Base-by-base conservation (phyloP, 2,329 filamentous ascomycete genomes). In the Purpureocillium lavendulum region DNA sequence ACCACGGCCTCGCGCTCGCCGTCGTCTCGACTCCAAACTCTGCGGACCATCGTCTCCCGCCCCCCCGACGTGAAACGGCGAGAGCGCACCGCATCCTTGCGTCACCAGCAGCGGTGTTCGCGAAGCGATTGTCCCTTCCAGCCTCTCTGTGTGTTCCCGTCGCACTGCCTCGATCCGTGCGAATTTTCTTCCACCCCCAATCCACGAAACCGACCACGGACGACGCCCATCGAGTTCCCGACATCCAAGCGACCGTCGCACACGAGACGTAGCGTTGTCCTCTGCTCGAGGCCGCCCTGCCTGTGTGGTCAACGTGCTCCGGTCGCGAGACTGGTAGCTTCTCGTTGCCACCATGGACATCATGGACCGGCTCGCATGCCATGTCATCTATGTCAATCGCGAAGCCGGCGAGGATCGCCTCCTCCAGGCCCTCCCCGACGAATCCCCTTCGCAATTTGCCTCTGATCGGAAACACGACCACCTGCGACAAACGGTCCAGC, bases 251-350 rank as follows among this genome's bases (percentile, higher is more conserved):
- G 30, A 15, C 31, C 18, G 30, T 39, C 38, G 38, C 38, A 40
- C 33, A 13, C 9, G 16, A 38, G 24, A 30, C 6, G 7, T 14
- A 12, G 29, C 29, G 11, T 13, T 14, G 11, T 13, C 12, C 29
- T 12, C 29, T 40, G 40, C 41, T 42, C 35, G 33, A 37, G 37
- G 33, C 26, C 39, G 29, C 40, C 45, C 37, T 52, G 56, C 53
- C 54, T 46, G 51, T 53, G 66, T 64, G 70, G 70, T 62, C 64
- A 65, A 70, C 70, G 70, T 67, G 71, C 66, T 71, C 70, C 73
- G 66, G 73, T 76, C 73, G 66, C 58, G 61, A 70, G 74, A 73
- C 73, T 76, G 71, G 73, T 68, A 71, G 71, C 70, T 68, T 64
- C 60, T 64, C 56, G 60, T 65, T 63, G 61, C 64, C 64, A 69